Evolutionary conservation across 2,329 filamentous ascomycete species (phyloP), one percentile per base, ranked within the genome.

Genomic region (Nakataea oryzae): DNA sequence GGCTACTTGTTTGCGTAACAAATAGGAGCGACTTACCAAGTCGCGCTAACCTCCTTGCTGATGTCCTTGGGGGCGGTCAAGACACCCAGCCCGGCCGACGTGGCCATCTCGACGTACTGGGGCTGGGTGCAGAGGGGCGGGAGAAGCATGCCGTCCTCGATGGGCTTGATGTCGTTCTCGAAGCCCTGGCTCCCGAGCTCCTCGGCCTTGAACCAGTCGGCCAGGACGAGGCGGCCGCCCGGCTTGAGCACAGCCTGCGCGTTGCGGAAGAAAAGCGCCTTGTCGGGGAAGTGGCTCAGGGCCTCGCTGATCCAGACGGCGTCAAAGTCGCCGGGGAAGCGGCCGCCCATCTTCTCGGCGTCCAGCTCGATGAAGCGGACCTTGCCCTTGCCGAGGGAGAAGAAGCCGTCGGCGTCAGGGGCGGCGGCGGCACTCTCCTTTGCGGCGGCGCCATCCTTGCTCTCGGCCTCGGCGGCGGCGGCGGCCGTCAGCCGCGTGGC

Each of bases 271-370:
- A 86, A 86, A 2, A 85, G 71, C 2, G 75, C 72, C 70, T 86
- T 86, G 67, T 85, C 77, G 0, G 82, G 82, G 63, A 86, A 78
- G 69, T 86, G 83, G 66, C 80, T 84, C 63, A 86, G 76, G 2
- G 83, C 83, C 69, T 86, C 83, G 59, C 81, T 83, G 69, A 86
- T 85, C 83, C 83, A 86, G 27, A 86, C 81, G 56, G 75, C 77
- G 66, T 85, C 81, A 65, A 86, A 86, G 2, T 65, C 69, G 1
- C 69, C 69, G 2, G 68, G 70, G 64, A 86, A 86, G 69, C 75
- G 74, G 1, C 80, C 77, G 2, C 77, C 79, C 81, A 86, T 85
- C 67, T 77, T 83, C 73, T 86, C 84, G 2, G 83, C 83, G 67
- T 86, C 84, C 6, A 86, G 75, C 72, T 86, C 82, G 47, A 85